A percentile compares a stretch with the other conserved stretches of the same genome.
Conservation (phyloP, 331 rosid genomes). For the Cydonia oblonga region DNA sequence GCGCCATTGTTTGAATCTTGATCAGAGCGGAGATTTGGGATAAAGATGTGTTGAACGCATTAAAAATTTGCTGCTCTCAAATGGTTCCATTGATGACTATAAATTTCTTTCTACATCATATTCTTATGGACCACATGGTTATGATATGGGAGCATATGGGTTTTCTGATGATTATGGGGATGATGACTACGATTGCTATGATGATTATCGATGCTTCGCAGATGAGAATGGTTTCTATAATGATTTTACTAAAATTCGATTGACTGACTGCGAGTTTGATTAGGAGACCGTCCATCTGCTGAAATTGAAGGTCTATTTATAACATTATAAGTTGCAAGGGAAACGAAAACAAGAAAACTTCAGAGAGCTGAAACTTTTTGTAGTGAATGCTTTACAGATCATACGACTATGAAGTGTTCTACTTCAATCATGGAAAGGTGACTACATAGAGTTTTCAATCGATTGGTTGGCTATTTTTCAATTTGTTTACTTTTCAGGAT, state of each 20-base stretch:
- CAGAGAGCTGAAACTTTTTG: no score
- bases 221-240: not conserved
- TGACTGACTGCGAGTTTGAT: not conserved
- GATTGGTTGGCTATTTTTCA: no score
- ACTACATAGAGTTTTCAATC: no score
- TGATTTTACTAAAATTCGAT: not conserved
- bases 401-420: no score
- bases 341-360: no score
- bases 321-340: no score
- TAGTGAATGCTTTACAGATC: no score
- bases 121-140: not conserved
- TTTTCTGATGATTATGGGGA: not conserved
- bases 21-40: conserved; percentile 11
- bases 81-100: conserved; percentile 11
- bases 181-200: not conserved
- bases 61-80: conserved; percentile 12
- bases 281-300: not conserved
- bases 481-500: no score
- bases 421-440: no score
- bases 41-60: conserved; percentile 12
- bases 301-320: not conserved
- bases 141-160: not conserved
- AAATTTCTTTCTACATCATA: not conserved
- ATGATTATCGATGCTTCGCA: not conserved
- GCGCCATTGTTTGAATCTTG: conserved; percentile 19